These are phyloP conservation scores for Agaricus subrufescens DNA, from an alignment of 768 basidiomycete species.

Conservation along the genomic window DNA sequence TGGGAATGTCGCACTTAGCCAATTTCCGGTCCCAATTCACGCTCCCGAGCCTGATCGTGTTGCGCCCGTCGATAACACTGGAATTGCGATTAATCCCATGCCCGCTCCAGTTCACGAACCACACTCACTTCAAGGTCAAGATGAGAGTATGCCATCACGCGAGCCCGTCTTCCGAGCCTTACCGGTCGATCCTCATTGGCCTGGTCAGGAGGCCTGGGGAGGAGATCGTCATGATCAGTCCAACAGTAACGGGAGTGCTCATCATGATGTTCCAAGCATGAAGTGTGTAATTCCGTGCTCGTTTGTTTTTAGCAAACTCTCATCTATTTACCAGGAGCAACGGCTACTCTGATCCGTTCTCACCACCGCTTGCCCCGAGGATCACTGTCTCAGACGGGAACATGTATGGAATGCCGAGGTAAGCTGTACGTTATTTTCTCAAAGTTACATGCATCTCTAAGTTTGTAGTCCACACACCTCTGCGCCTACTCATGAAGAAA, in stretches of 20 bases:
- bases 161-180: constrained; percentile 1
- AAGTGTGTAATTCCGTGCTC: neutral
- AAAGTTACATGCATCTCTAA: neutral
- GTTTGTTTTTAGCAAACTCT: neutral
- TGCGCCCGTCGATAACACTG: constrained; percentile 1
- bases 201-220: constrained; percentile 1
- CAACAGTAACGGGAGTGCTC: constrained; percentile 1
- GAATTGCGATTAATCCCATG: neutral
- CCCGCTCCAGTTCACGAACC: neutral
- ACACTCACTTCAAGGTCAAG: neutral
- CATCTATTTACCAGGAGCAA: neutral
- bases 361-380: constrained; percentile 15
- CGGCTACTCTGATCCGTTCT: constrained; percentile 2
- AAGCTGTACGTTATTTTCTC: constrained; percentile 12
- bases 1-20: too few species aligned
- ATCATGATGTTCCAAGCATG: neutral
- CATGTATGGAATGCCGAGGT: constrained; percentile 25
- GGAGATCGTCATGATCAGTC: neutral
- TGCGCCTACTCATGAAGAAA: constrained; percentile 16
- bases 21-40: neutral
- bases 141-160: neutral
- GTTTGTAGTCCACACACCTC: neutral
- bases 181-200: constrained; percentile 1
- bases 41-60: neutral
- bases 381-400: constrained; percentile 20